These are phyloP conservation scores for Linnemannia hyalina DNA, from an alignment of 192 early-diverging fungal genomes.

Conservation along the genomic window DNA sequence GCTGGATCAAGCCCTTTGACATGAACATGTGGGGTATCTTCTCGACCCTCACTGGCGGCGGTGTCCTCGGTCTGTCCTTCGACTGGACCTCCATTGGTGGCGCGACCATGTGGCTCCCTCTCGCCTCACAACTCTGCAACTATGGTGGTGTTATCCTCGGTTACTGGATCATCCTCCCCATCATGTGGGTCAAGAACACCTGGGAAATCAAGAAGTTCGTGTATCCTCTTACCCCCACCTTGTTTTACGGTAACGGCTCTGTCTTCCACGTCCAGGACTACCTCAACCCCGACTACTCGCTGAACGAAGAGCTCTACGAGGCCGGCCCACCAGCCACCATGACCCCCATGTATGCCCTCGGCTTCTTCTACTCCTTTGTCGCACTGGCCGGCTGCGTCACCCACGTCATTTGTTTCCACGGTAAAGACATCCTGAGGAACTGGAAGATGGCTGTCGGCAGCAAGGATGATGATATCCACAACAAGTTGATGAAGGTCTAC, in stretches of 20 bases:
- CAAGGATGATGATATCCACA: constrained; percentile 48
- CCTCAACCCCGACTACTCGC: constrained; percentile 19
- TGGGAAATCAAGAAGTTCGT: constrained; percentile 19
- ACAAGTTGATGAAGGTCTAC: constrained; percentile 54
- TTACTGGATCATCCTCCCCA: constrained; percentile 79
- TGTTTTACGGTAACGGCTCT: constrained; percentile 23
- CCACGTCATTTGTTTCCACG: constrained; percentile 73
- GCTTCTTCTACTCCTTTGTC: constrained; percentile 60
- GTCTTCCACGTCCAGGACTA: constrained; percentile 4
- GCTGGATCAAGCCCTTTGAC: constrained; percentile 42
- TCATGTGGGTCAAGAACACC: constrained; percentile 69
- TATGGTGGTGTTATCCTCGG: constrained; percentile 69
- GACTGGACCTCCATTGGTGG: constrained; percentile 73
- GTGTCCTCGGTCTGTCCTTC: constrained; percentile 75
- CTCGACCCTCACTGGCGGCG: constrained; percentile 65
- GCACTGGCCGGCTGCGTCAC: constrained; percentile 60
- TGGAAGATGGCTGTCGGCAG: constrained; percentile 13
- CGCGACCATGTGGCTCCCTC: constrained; percentile 31
- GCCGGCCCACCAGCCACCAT: constrained; percentile 60
- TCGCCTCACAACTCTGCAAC: constrained; percentile 69
- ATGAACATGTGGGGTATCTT: constrained; percentile 40
- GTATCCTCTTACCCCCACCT: constrained; percentile 21
- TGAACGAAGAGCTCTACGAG: constrained; percentile 61
- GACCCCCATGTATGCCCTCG: constrained; percentile 62
- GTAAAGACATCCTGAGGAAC: constrained; percentile 64